These are phyloP conservation scores for Aureoboletus auriporus DNA, from an alignment of 768 basidiomycete species.

Conservation along the genomic window DNA sequence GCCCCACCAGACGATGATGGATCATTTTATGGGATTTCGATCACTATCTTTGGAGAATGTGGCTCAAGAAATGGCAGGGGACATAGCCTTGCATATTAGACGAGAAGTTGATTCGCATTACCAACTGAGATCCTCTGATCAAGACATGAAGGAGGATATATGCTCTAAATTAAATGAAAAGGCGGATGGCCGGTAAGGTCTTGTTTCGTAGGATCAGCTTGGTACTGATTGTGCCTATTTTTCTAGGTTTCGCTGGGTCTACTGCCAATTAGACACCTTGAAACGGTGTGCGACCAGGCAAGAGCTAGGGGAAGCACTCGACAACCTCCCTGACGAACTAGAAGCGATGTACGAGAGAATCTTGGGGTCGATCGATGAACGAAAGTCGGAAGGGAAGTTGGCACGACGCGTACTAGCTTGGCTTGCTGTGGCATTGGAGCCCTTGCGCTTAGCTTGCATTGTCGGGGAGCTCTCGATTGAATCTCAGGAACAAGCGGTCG, in stretches of 20 bases:
- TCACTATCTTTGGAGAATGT: not conserved
- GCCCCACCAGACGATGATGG: not conserved
- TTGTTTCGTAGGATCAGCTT: not conserved
- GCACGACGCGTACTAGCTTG: not conserved
- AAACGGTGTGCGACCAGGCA: not conserved
- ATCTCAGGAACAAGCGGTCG: not conserved
- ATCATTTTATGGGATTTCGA: not conserved
- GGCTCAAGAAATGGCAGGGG: not conserved
- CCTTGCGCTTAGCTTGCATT: not conserved
- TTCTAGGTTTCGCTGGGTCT: constrained; percentile 4
- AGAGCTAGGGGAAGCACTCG: not conserved
- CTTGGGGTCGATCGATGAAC: not conserved
- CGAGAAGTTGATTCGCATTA: not conserved
- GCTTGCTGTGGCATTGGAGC: not conserved
- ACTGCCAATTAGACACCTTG: constrained; percentile 2
- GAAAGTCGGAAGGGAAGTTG: not conserved
- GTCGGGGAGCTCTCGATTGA: not conserved
- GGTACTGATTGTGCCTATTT: not conserved
- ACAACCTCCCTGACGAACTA: not conserved
- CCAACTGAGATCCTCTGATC: not conserved
- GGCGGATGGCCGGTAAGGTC: not conserved
- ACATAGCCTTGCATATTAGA: not conserved
- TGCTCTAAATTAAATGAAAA: not conserved
- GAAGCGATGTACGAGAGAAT: constrained; percentile 6
- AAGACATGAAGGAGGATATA: not conserved